Evolutionary conservation across 192 early-diverging fungal species (phyloP), one percentile per base, ranked within the genome.

Genomic region (Linnemannia elongata): DNA sequence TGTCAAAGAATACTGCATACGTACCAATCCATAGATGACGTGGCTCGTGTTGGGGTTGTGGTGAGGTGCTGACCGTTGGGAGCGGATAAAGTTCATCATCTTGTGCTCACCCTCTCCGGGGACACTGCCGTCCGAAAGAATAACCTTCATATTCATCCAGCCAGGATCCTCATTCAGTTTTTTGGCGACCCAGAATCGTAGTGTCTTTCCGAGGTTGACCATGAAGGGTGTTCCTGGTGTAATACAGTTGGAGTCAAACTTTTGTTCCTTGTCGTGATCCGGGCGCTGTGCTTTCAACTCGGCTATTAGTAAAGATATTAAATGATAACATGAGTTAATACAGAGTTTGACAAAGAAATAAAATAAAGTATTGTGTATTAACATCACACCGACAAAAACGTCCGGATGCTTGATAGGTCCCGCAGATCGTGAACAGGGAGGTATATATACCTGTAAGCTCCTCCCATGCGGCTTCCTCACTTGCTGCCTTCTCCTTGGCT

Each of bases 71-170:
- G 94, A 90, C 69, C 97, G 94, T 72, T 96, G 95, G 9, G 92
- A 89, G 18, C 98, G 94, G 73, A 99, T 95, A 82, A 94, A 99
- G 79, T 98, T 96, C 98, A 99, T 99, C 84, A 99, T 97, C 91
- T 99, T 99, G 89, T 99, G 98, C 89, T 99, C 98, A 55, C 98
- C 98, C 90, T 99, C 98, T 72, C 98, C 98, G 7, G 98, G 97
- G 1, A 99, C 97, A 38, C 95, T 97, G 76, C 97, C 97, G 70
- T 99, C 98, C 0, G 96, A 97, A 13, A 99, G 85, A 74, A 99
- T 93, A 18, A 99, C 96, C 77, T 97, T 96, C 54, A 97, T 85
- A 38, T 92, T 90, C 82, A 90, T 91, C 98, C 98, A 99, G 30
- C 93, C 92, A 20, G 96, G 93, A 81, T 99, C 97, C 42, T 93